Base-by-base conservation (phyloP, 495 filamentous ascomycete species). In the Xylaria longipes region DNA sequence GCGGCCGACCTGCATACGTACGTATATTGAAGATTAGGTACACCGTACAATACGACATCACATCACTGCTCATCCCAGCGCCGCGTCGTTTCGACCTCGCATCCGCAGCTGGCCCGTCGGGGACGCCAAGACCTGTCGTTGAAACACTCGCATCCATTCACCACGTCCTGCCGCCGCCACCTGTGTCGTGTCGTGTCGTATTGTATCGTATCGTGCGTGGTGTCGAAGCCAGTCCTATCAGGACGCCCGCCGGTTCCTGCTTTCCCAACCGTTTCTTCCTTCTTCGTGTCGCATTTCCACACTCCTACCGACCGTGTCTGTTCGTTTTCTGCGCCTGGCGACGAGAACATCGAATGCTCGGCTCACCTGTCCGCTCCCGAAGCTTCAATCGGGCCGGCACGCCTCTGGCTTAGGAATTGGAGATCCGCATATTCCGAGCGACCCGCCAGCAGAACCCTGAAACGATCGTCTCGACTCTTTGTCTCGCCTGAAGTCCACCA, bases 81-180 rank as follows among this genome's bases (percentile, higher is more conserved):
- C 60, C 41, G 48, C 50, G 62, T 65, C 48, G 70, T 72, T 67
- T 72, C 70, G 52, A 68, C 63, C 45, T 68, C 64, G 41, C 50
- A 56, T 56, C 52, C 52, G 52, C 52, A 68, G 63, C 64, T 62
- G 29, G 29, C 22, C 52, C 31, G 56, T 58, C 63, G 46, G 70
- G 48, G 70, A 62, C 70, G 70, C 64, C 70, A 72, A 72, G 70
- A 43, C 54, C 70, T 46, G 63, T 62, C 70, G 70, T 72, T 72
- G 70, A 68, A 72, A 72, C 70, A 72, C 69, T 71, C 50, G 43
- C 41, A 50, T 39, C 58, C 52, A 46, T 66, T 35, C 39, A 61
- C 33, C 25, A 60, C 54, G 48, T 69, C 66, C 66, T 61, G 56
- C 66, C 54, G 61, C 61, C 66, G 57, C 66, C 39, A 63, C 68